Conservation (phyloP, 164 flowering plant species). For the Brasenia schreberi region DNA sequence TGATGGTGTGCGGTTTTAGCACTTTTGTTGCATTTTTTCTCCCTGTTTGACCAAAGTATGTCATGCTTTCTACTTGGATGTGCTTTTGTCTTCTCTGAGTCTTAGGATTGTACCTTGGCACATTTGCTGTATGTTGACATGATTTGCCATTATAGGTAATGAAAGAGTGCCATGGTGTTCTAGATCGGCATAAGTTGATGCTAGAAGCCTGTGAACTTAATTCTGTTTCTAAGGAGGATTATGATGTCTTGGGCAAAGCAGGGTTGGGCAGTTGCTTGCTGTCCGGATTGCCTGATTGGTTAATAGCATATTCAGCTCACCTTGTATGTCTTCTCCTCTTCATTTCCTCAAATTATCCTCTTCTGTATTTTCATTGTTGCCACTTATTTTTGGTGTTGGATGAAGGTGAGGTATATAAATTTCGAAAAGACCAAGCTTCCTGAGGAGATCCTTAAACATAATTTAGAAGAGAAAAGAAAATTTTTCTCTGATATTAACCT, state of each 20-base stretch:
- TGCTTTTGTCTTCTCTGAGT: neutral
- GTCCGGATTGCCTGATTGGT: slow-evolving; percentile 91
- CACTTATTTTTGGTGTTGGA: slow-evolving; percentile 2
- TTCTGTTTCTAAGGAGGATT: slow-evolving; percentile 79
- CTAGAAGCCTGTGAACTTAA: slow-evolving; percentile 81
- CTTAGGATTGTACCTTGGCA: neutral
- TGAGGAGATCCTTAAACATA: slow-evolving; percentile 70
- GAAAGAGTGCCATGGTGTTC: slow-evolving; percentile 80
- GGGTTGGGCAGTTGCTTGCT: slow-evolving; percentile 93
- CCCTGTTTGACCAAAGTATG: no score
- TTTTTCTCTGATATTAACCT: slow-evolving; percentile 57
- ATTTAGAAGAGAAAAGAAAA: slow-evolving; percentile 87
- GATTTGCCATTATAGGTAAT: slow-evolving; percentile 40
- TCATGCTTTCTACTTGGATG: neutral
- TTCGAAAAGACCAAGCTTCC: slow-evolving; percentile 92
- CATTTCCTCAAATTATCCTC: slow-evolving; percentile 1
- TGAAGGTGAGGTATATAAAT: slow-evolving; percentile 90
- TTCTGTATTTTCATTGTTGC: slow-evolving; percentile 1
- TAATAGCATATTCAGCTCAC: slow-evolving; percentile 90
- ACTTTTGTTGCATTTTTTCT: no score
- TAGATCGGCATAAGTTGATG: slow-evolving; percentile 73
- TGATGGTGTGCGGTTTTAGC: no score
- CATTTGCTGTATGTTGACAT: neutral
- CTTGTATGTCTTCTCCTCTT: slow-evolving; percentile 33
- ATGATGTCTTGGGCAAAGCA: slow-evolving; percentile 75